A percentile compares a stretch with the other conserved stretches of the same genome.
Evolutionary conservation across 2,329 filamentous ascomycete genomes (phyloP).

Genomic region (Rutstroemia sp.): DNA sequence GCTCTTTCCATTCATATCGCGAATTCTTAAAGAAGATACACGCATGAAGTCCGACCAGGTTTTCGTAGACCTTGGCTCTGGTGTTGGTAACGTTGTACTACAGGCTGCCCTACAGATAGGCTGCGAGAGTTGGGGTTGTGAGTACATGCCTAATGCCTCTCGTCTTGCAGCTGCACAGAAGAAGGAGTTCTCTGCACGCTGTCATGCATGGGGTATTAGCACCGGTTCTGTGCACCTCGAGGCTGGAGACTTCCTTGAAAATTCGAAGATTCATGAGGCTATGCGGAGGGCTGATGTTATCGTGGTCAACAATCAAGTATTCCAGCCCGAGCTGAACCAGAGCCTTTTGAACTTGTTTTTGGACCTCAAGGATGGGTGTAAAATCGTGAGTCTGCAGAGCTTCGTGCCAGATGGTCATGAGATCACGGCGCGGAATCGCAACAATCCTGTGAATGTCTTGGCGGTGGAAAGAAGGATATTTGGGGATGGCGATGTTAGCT

Average conservation of each 20-base stretch:
- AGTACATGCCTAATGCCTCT: slow-evolving; percentile 90
- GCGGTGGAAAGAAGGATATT: slow-evolving; percentile 66
- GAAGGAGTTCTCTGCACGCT: slow-evolving; percentile 76
- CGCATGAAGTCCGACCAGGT: slow-evolving; percentile 74
- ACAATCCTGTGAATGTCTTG: slow-evolving; percentile 75
- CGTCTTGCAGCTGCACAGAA: slow-evolving; percentile 74
- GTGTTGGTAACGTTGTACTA: slow-evolving; percentile 90
- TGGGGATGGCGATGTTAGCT: slow-evolving; percentile 69
- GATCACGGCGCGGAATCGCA: slow-evolving; percentile 63
- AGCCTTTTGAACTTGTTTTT: slow-evolving; percentile 82
- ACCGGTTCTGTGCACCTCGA: slow-evolving; percentile 75
- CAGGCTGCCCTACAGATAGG: slow-evolving; percentile 91
- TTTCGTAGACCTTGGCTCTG: slow-evolving; percentile 92
- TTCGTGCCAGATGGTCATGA: slow-evolving; percentile 79
- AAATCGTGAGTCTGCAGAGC: slow-evolving; percentile 84
- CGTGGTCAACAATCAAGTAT: slow-evolving; percentile 96
- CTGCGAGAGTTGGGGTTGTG: slow-evolving; percentile 92
- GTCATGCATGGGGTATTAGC: slow-evolving; percentile 79
- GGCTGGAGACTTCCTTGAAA: slow-evolving; percentile 76
- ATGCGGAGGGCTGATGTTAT: slow-evolving; percentile 88
- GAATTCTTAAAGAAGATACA: slow-evolving; percentile 64
- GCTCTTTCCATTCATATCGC: slow-evolving; percentile 73
- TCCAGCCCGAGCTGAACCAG: slow-evolving; percentile 80
- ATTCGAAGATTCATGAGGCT: slow-evolving; percentile 59
- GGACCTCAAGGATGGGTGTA: slow-evolving; percentile 83